phyloP scores from a whole-genome alignment of 805 yeast genomes.

The Hanseniaspora lachancei region DNA sequence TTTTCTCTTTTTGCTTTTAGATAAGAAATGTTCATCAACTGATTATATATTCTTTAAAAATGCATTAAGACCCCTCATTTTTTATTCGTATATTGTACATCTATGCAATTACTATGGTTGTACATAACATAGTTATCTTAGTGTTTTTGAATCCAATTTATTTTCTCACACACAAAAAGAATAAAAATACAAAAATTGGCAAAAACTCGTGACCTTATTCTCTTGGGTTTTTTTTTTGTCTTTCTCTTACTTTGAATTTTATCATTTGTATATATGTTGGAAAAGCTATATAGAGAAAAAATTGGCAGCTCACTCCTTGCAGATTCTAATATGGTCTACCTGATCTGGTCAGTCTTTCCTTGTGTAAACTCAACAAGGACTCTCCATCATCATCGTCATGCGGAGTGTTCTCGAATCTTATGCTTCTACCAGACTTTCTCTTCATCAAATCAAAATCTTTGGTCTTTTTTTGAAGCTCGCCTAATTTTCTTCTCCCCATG shows the following conservation, averaged over 20 bases:
- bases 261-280: not conserved
- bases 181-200: not conserved
- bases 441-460: not conserved
- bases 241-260: not conserved
- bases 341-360: conserved; percentile 7
- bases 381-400: conserved; percentile 12
- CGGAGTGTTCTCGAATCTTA: conserved; percentile 9
- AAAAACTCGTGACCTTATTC: no score
- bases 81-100: no score
- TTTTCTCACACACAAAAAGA: not conserved
- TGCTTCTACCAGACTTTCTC: not conserved
- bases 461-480: not conserved
- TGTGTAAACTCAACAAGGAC: conserved; percentile 2
- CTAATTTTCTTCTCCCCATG: conserved; percentile 1
- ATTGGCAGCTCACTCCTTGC: no score
- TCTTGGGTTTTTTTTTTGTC: not conserved
- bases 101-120: no score
- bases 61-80: no score
- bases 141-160: no score
- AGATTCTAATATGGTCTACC: conserved; percentile 3
- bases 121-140: no score
- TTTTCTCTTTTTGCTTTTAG: no score
- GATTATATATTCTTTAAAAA: no score
- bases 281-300: no score
- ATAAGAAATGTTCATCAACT: no score